Conservation (phyloP, 306 rosid genomes). For the Medicago arabica region DNA sequence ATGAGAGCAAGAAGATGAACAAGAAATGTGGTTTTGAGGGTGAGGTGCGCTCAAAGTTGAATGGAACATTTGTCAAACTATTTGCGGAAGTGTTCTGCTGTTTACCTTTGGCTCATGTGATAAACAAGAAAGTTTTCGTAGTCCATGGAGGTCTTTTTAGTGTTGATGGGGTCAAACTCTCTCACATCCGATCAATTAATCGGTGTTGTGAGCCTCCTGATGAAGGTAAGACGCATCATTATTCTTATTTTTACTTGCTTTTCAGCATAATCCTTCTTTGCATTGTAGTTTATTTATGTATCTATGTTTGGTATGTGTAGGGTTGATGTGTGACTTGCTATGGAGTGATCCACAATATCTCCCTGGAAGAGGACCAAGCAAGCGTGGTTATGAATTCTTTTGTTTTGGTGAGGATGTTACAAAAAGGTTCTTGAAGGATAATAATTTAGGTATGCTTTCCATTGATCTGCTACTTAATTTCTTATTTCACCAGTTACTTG, state of each 20-base stretch:
- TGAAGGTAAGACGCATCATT: conserved; percentile 69
- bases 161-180: conserved; percentile 93
- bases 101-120: conserved; percentile 91
- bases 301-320: conserved; percentile 50
- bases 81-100: conserved; percentile 97
- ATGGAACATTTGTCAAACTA: conserved; percentile 85
- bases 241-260: background rate
- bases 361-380: conserved; percentile 98
- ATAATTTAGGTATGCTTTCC: conserved; percentile 74
- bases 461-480: conserved; percentile 3
- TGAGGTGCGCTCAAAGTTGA: conserved; percentile 87
- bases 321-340: conserved; percentile 94
- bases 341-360: conserved; percentile 99
- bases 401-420: conserved; percentile 93
- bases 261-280: background rate
- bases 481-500: conserved; percentile 31
- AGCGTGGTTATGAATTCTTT: conserved; percentile 90
- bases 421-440: conserved; percentile 84
- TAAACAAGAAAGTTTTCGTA: conserved; percentile 82
- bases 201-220: conserved; percentile 99
- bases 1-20: conserved; percentile 99
- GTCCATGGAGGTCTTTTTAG: conserved; percentile 99
- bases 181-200: conserved; percentile 78
- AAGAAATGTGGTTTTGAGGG: conserved; percentile 99
- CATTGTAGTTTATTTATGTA: conserved; percentile 13